Base-by-base conservation (phyloP, 75 land plant species). In the Ceratopteris richardii region DNA sequence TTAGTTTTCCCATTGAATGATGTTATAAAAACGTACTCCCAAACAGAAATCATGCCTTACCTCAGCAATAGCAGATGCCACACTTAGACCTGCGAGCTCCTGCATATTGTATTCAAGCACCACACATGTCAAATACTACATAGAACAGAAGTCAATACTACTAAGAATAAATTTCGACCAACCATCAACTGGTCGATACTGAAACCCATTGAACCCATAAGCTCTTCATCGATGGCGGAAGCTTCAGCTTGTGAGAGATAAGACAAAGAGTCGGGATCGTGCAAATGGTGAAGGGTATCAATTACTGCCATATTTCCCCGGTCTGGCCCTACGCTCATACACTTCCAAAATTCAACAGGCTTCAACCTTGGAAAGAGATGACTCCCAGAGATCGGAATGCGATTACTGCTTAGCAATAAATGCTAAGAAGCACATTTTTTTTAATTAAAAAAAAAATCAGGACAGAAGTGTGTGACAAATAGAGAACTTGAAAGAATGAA, bases 151-250 rank as follows among this genome's bases (percentile, higher is more conserved):
- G 24, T 25, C 55, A 31, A 1, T 5, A 4, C 18, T 42, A 11
- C 2, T 57, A 11, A 39, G 44, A 16, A 3, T 33, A 33, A 9
- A 4, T 33, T 9, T 33, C 3, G 9, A 9, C 37, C 9, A 10
- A 92, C 97, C 98, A 92, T 92, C 39, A 92, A 61, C 69, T 92
- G 98, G 74, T 92, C 98, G 54, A 92, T 75, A 57, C 82, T 82
- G 48, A 92, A 88, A 7, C 94, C 95, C 19, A 88, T 80, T 10
- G 86, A 81, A 1, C 95, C 98, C 95, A 92, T 92, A 43, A 92
- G 90, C 0, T 64, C 30, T 63, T 92, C 95, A 68, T 88, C 95
- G 54, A 92, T 65, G 46, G 84, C 86, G 13, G 79, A 73, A 7
- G 98, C 95, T 39, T 85, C 80, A 4, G 64, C 68, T 80, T 92